These are phyloP conservation scores for Primulina tabacum DNA, from an alignment of 257 asterid genomes.

Conservation along the genomic window DNA sequence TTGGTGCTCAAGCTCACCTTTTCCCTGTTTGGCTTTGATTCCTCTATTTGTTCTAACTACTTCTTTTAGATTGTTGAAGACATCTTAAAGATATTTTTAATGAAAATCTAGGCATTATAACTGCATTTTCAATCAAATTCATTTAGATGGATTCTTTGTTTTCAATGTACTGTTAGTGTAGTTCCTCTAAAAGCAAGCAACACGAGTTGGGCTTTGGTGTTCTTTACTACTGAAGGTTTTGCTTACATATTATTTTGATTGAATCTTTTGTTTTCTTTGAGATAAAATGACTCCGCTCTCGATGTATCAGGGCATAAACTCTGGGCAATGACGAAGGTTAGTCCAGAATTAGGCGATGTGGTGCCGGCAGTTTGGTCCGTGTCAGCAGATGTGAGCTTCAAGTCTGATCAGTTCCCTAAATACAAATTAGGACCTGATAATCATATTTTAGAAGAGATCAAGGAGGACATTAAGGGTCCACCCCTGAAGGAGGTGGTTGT, in stretches of 20 bases:
- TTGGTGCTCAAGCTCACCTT: neutral
- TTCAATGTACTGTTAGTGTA: neutral
- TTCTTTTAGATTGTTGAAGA: neutral
- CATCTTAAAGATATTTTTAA: too few relatives aligned
- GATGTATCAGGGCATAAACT: constrained; percentile 28
- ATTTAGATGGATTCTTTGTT: neutral
- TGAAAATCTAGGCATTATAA: too few relatives aligned
- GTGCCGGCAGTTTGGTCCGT: constrained; percentile 56
- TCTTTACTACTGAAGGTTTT: neutral
- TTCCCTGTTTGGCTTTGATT: neutral
- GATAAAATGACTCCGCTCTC: neutral
- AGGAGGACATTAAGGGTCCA: constrained; percentile 69
- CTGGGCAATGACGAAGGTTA: constrained; percentile 76
- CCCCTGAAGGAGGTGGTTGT: constrained; percentile 76
- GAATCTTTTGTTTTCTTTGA: neutral
- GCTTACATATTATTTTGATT: neutral
- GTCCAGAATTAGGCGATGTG: constrained; percentile 71
- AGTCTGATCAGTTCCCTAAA: constrained; percentile 68
- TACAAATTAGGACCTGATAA: constrained; percentile 84
- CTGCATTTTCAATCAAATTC: neutral
- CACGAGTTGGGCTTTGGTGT: neutral
- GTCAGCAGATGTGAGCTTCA: constrained; percentile 73
- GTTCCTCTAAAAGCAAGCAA: neutral
- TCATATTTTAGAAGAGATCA: constrained; percentile 74
- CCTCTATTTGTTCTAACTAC: neutral